Percentiles rank a stretch among this genome's conserved stretches.
Evolutionary conservation across 2,329 filamentous ascomycete species (phyloP).

Genomic region (Coleophoma eucalyptorum): DNA sequence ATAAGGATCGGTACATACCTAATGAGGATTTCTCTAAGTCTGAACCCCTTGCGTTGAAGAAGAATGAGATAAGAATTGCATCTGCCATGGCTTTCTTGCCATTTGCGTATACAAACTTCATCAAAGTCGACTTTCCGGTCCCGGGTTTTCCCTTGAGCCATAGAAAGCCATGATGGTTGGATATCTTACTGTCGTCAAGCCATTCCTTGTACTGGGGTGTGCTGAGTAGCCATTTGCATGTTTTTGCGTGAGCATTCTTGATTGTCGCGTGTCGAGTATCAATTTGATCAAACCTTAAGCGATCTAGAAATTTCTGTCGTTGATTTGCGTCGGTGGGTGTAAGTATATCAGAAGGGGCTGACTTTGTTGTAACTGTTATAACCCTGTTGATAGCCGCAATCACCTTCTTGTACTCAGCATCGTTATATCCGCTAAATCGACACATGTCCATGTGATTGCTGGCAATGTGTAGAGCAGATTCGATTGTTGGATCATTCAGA

Average conservation of each 20-base stretch:
- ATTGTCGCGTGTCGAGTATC: not conserved
- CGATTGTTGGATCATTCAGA: not conserved
- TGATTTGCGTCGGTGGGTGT: not conserved
- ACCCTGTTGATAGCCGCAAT: not conserved
- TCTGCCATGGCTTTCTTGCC: slow-evolving; percentile 14
- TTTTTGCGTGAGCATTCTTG: not conserved
- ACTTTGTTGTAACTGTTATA: not conserved
- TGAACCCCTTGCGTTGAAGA: slow-evolving; percentile 23
- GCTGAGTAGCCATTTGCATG: not conserved
- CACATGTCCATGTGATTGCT: not conserved
- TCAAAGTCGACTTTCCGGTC: slow-evolving; percentile 39
- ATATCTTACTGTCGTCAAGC: too few species aligned
- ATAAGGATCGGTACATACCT: too few species aligned
- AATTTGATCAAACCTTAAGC: not conserved
- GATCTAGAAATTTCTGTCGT: not conserved
- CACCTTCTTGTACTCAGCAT: not conserved
- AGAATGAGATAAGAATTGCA: slow-evolving; percentile 25
- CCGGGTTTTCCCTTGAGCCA: slow-evolving; percentile 46
- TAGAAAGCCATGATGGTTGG: slow-evolving; percentile 35
- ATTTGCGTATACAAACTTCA: slow-evolving; percentile 32
- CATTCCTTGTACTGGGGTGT: not conserved
- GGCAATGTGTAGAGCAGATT: not conserved
- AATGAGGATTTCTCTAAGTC: slow-evolving; percentile 22
- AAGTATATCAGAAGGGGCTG: too few species aligned
- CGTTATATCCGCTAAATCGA: not conserved